These are phyloP conservation scores for Glycine soja DNA, from an alignment of 306 rosid species.

Conservation along the genomic window DNA sequence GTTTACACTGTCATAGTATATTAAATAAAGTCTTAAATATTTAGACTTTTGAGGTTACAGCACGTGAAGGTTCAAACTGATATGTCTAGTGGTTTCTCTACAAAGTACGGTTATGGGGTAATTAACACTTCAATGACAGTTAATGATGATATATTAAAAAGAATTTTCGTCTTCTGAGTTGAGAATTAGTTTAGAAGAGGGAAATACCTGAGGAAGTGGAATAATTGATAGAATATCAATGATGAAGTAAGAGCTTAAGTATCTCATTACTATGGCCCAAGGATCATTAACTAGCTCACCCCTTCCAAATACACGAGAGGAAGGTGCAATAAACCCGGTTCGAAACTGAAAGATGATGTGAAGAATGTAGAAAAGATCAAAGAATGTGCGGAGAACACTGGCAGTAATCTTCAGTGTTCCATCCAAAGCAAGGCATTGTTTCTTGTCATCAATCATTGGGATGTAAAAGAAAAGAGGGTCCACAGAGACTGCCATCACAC, in stretches of 20 bases:
- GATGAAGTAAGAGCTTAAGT: slow-evolving; percentile 68
- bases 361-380: slow-evolving; percentile 76
- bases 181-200: neutral
- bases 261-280: slow-evolving; percentile 69
- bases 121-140: neutral
- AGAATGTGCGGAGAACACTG: slow-evolving; percentile 79
- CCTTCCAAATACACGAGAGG: slow-evolving; percentile 90
- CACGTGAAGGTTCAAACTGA: neutral
- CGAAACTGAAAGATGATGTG: slow-evolving; percentile 78
- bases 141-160: neutral
- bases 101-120: neutral
- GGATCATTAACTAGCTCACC: slow-evolving; percentile 70
- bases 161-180: neutral
- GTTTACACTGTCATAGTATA: neutral
- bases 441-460: slow-evolving; percentile 48
- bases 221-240: slow-evolving; percentile 81
- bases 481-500: slow-evolving; percentile 77
- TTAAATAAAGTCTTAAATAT: neutral
- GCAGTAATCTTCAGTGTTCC: slow-evolving; percentile 54
- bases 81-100: neutral
- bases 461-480: slow-evolving; percentile 89
- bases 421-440: slow-evolving; percentile 57
- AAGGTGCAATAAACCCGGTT: slow-evolving; percentile 86
- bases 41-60: neutral
- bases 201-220: slow-evolving; percentile 89